Evolutionary conservation across 2,329 filamentous ascomycete genomes (phyloP), one percentile per base, ranked within the genome.

Genomic region (Metarhizium rileyi): DNA sequence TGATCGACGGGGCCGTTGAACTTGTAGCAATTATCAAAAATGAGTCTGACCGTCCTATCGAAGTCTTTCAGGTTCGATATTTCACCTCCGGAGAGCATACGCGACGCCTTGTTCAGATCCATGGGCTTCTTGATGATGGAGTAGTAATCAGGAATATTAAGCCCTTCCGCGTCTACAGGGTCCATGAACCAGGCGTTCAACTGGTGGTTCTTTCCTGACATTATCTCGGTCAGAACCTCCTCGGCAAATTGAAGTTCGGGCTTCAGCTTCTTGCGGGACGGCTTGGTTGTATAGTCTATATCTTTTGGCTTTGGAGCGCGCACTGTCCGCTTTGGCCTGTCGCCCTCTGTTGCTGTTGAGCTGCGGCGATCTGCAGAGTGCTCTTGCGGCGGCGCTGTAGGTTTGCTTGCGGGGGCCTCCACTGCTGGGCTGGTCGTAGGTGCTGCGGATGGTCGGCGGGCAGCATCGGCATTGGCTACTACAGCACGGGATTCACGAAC

Each of bases 121-220:
- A 97, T 98, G 0, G 93, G 93, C 64, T 90, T 89, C 74, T 95
- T 97, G 70, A 98, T 90, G 53, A 97, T 75, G 60, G 86, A 89
- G 65, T 93, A 88, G 64, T 98, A 98, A 23, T 86, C 84, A 1
- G 93, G 93, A 52, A 97, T 96, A 63, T 91, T 90, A 48, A 97
- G 73, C 0, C 90, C 91, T 33, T 97, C 90, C 0, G 93, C 90
- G 63, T 98, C 93, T 20, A 98, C 93, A 0, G 93, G 87, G 7
- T 78, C 71, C 59, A 88, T 71, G 70, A 98, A 98, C 52, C 87
- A 84, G 49, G 77, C 76, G 41, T 88, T 88, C 56, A 84, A 71
- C 2, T 69, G 62, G 50, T 73, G 75, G 62, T 96, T 78, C 64
- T 87, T 90, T 1, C 77, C 68, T 63, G 89, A 86, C 66, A 84